Evolutionary conservation across 371 early-diverging fungal genomes (phyloP), one percentile per base, ranked within the genome.

Genomic region (Globomyces sp.): DNA sequence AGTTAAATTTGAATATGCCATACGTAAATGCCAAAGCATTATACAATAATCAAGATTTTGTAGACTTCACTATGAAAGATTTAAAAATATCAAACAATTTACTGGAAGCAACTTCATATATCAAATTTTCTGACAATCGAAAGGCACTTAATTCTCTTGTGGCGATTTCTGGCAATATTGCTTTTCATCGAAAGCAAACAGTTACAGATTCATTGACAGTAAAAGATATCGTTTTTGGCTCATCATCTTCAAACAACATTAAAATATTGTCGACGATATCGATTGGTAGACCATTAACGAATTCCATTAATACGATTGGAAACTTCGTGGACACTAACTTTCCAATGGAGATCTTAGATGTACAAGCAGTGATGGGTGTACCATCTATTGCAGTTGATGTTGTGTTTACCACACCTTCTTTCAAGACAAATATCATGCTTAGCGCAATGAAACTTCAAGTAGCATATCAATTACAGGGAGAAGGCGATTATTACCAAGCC

Each of bases 31-130:
- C 55, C 4, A 40, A 55, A 55, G 55, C 55, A 5, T 13, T 55
- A 5, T 55, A 39, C 55, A 55, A 55, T 39, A 55, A 39, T 40
- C 36, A 55, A n/a, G 55, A 55, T n/a, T 55, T 55, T 55, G 55
- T 55, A 6, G 40, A 55, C 55, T 36, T 40, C 39, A 55, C 9
- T 39, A 36, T 55, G 5, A 39, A 11, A 36, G 40, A 55, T 40
- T 11, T 55, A 40, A 9, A 55, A 11, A 40, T 40, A 39, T 39
- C 55, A 1, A 55, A 39, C 40, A 40, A 55, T 39, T 39, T 55
- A 40, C 3, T 55, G 55, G 40, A 36, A 6, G 3, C 40, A 39
- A 39, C 36, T 55, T 36, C 55, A 6, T 39, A 55, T 55, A 55
- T 55, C 55, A 55, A 40, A 6, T 55, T 39, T 2, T 39, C 55